phyloP scores from a whole-genome alignment of 805 yeast species.

The Candida mattraensis region DNA sequence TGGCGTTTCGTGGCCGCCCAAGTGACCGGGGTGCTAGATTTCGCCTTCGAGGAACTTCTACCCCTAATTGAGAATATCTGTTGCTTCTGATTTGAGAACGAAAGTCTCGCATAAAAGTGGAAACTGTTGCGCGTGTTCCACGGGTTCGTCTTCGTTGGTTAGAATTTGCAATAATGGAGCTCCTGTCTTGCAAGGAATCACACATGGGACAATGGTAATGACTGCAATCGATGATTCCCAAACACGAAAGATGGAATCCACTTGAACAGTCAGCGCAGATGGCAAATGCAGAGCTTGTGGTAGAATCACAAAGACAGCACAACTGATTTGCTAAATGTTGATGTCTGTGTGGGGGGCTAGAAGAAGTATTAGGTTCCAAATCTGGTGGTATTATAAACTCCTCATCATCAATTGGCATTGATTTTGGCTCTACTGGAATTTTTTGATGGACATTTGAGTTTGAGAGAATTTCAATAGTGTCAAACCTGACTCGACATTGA shows the following conservation, averaged over 20 bases:
- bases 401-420: slow-evolving; percentile 25
- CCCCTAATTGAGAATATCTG: slow-evolving; percentile 22
- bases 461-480: slow-evolving; percentile 22
- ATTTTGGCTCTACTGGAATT: slow-evolving; percentile 23
- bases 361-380: too few species aligned
- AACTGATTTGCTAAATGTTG: slow-evolving; percentile 25
- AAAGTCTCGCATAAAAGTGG: slow-evolving; percentile 22
- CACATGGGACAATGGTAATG: slow-evolving; percentile 38
- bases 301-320: slow-evolving; percentile 36
- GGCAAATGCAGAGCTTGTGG: slow-evolving; percentile 24
- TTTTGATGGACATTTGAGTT: slow-evolving; percentile 17
- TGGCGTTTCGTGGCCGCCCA: too few species aligned
- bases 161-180: slow-evolving; percentile 18
- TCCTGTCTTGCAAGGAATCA: slow-evolving; percentile 31
- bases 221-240: slow-evolving; percentile 26
- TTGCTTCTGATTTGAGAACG: slow-evolving; percentile 26
- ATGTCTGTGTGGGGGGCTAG: slow-evolving; percentile 18
- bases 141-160: slow-evolving; percentile 8
- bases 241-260: slow-evolving; percentile 34
- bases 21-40: not conserved
- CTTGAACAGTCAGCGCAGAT: slow-evolving; percentile 34
- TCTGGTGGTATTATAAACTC: too few species aligned
- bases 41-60: slow-evolving; percentile 17
- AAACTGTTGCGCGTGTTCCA: slow-evolving; percentile 6
- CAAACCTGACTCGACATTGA: slow-evolving; percentile 31